Base-by-base conservation (phyloP, 1,284 basidiomycete species). In the Heliocybe sulcata region DNA sequence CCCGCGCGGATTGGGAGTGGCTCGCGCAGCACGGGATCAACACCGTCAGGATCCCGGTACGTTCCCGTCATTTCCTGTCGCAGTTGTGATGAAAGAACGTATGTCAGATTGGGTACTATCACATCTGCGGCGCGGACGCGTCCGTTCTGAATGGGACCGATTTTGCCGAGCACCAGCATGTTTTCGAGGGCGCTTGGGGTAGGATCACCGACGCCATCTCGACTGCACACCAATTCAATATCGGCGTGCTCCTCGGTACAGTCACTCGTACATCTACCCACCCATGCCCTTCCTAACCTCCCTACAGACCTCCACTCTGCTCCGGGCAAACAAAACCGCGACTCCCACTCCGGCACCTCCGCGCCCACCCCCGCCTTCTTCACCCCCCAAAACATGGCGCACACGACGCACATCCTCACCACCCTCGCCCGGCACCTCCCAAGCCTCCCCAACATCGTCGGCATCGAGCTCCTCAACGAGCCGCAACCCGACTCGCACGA, bases 381-480 rank as follows among this genome's bases (percentile, higher is more conserved):
- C 65, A 66, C 72, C 52, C 59, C 67, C 22, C 70, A 69, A 35
- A 82, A 87, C 65, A 76, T 84, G 60, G 69, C 75, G 2, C 80
- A 81, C 33, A 85, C 87, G 0, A 73, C 80, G 23, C 72, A 71
- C 38, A 70, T 77, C 35, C 73, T 85, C 35, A 66, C 72, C 26
- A 68, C 67, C 1, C 70, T 84, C 20, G 62, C 79, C 22, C 64
- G 65, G 10, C 74, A 81, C 51, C 70, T 90, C 29, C 71, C 68
- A 9, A 57, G 64, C 4, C 76, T 80, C 31, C 74, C 77, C 1
- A 91, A 93, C 64, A 70, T 94, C 25, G 77, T 93, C 45, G 92
- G 92, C 4, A 74, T 95, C 52, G 88, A 94, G 66, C 75, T 95
- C 2, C 72, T 94, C 47, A 95, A 95, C 67, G 92, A 95, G 67